Evolutionary conservation across 2,329 filamentous ascomycete genomes (phyloP).

Genomic region (Zymoseptoria brevis): DNA sequence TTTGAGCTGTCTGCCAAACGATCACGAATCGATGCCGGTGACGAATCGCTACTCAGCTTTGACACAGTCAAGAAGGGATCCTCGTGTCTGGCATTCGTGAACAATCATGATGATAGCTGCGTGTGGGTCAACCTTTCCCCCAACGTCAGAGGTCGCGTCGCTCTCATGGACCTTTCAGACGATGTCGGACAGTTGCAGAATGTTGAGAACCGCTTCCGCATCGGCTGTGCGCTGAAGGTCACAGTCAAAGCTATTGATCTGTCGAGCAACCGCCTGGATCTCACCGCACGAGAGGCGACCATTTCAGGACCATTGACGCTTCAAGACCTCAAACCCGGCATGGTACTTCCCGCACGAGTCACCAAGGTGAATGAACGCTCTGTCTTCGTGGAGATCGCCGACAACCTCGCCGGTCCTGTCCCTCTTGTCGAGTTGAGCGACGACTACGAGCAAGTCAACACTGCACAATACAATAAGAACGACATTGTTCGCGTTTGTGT

Average conservation of each 20-base stretch:
- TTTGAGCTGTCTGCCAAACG: slow-evolving; percentile 79
- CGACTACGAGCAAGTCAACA: slow-evolving; percentile 74
- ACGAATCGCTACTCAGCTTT: slow-evolving; percentile 59
- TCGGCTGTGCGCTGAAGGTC: slow-evolving; percentile 81
- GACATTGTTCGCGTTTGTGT: slow-evolving; percentile 84
- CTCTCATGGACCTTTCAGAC: slow-evolving; percentile 75
- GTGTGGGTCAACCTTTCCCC: slow-evolving; percentile 90
- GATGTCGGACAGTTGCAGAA: slow-evolving; percentile 73
- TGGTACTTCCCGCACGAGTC: slow-evolving; percentile 74
- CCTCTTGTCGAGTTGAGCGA: slow-evolving; percentile 78
- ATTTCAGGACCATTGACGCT: slow-evolving; percentile 54
- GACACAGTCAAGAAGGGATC: slow-evolving; percentile 66
- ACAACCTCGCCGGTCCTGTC: slow-evolving; percentile 69
- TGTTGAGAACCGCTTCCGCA: slow-evolving; percentile 69
- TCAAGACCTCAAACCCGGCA: slow-evolving; percentile 64
- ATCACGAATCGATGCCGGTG: slow-evolving; percentile 28
- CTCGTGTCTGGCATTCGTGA: slow-evolving; percentile 74
- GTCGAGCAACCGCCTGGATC: slow-evolving; percentile 67
- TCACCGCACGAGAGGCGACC: slow-evolving; percentile 40
- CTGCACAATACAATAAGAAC: slow-evolving; percentile 68
- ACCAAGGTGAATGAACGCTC: slow-evolving; percentile 80
- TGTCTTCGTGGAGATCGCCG: slow-evolving; percentile 76
- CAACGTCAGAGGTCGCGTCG: slow-evolving; percentile 75
- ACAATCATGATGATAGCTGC: slow-evolving; percentile 72
- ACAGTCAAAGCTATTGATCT: slow-evolving; percentile 68